These are phyloP conservation scores for Aspergillus fructus DNA, from an alignment of 2,329 filamentous ascomycete genomes.

Conservation along the genomic window DNA sequence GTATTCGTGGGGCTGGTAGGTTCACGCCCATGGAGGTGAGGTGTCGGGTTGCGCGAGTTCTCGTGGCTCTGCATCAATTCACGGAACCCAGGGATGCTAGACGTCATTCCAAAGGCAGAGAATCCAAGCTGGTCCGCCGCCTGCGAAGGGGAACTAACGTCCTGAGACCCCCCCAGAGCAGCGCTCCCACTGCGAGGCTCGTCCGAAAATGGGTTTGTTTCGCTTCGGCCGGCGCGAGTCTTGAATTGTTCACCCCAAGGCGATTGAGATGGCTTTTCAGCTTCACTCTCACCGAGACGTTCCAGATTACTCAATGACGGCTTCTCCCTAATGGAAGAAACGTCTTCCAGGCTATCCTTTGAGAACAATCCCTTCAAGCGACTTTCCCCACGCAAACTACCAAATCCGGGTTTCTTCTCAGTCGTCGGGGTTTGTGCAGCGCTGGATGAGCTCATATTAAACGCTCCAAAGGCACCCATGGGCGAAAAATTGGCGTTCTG, in stretches of 20 bases:
- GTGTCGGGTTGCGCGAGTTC: conserved; percentile 57
- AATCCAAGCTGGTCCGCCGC: conserved; percentile 57
- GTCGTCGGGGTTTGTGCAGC: conserved; percentile 44
- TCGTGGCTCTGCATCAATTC: conserved; percentile 59
- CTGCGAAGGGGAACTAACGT: conserved; percentile 58
- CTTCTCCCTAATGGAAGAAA: conserved; percentile 56
- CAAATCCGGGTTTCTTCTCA: conserved; percentile 71
- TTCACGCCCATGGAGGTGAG: conserved; percentile 57
- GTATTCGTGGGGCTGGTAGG: conserved; percentile 90
- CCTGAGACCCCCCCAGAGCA: conserved; percentile 72
- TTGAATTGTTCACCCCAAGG: conserved; percentile 52
- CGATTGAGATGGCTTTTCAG: conserved; percentile 47
- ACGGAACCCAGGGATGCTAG: conserved; percentile 57
- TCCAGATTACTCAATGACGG: conserved; percentile 53
- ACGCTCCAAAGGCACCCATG: conserved; percentile 87
- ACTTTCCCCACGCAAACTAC: conserved; percentile 71
- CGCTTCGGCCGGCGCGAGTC: conserved; percentile 49
- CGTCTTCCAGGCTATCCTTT: conserved; percentile 71
- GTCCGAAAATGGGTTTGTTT: conserved; percentile 50
- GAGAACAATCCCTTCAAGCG: conserved; percentile 81
- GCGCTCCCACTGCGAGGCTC: conserved; percentile 60
- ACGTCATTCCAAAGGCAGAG: conserved; percentile 60
- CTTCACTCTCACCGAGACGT: conserved; percentile 53
- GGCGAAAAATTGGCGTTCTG: conserved; percentile 65
- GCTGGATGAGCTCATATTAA: conserved; percentile 62